Evolutionary conservation across 768 basidiomycete species (phyloP).

Genomic region (Pleurotus cornucopiae): DNA sequence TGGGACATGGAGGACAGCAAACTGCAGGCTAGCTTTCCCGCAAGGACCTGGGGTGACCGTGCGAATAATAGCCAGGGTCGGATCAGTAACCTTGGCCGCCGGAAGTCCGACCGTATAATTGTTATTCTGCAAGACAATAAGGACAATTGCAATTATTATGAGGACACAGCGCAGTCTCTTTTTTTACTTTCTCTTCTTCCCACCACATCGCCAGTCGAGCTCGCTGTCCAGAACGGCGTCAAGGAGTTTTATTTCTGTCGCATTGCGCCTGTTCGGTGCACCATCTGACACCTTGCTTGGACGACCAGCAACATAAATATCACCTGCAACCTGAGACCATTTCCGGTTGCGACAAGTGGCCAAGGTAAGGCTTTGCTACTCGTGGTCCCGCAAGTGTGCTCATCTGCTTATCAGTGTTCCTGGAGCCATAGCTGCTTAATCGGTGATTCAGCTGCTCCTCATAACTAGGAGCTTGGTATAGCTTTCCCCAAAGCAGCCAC

Average conservation of each 20-base stretch:
- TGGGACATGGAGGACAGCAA: background rate
- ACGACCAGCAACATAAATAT: slow-evolving; percentile 6
- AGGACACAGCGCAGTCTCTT: background rate
- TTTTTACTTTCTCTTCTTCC: slow-evolving; percentile 5
- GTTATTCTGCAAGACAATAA: slow-evolving; percentile 7
- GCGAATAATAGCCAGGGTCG: background rate
- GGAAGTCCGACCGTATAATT: background rate
- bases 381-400: slow-evolving; percentile 2
- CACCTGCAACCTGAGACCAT: slow-evolving; percentile 5
- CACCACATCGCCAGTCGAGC: slow-evolving; percentile 6
- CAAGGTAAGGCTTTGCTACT: background rate
- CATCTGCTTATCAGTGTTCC: slow-evolving; percentile 6
- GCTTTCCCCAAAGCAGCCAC: background rate
- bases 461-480: background rate
- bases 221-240: slow-evolving; percentile 3
- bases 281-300: slow-evolving; percentile 8
- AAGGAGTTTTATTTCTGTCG: background rate
- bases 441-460: background rate
- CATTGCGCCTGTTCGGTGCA: slow-evolving; percentile 6
- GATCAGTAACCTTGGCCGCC: slow-evolving; percentile 1
- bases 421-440: background rate
- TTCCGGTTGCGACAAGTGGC: slow-evolving; percentile 5
- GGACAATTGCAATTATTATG: slow-evolving; percentile 9
- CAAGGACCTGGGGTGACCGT: background rate
- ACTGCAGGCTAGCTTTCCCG: background rate